Evolutionary conservation across 192 early-diverging fungal species (phyloP).

Genomic region (Linnemannia zychae): DNA sequence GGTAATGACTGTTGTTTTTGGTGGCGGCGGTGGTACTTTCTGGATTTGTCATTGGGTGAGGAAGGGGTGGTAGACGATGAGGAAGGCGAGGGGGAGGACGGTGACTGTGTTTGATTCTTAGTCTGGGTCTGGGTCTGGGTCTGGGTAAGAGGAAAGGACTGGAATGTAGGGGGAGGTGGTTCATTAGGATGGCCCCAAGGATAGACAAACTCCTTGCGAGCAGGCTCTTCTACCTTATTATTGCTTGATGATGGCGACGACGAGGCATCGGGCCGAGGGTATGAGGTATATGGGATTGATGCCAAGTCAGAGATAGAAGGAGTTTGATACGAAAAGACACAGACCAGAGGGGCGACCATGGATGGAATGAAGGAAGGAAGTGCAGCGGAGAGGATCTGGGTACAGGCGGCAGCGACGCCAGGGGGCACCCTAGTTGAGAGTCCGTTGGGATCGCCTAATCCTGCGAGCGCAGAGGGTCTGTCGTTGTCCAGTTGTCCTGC

Average conservation of each 20-base stretch:
- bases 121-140: background rate
- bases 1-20: background rate
- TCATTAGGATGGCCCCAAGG: slow-evolving; percentile 38
- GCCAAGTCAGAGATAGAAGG: background rate
- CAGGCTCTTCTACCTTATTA: background rate
- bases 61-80: background rate
- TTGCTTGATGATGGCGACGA: background rate
- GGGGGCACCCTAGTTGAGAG: slow-evolving; percentile 5
- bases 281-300: background rate
- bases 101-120: too few relatives aligned
- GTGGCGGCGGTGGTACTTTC: too few relatives aligned
- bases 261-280: background rate
- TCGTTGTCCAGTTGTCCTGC: background rate
- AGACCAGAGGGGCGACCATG: slow-evolving; percentile 41
- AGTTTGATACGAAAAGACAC: slow-evolving; percentile 35
- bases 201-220: slow-evolving; percentile 22
- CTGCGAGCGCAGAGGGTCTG: background rate
- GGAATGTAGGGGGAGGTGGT: background rate
- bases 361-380: slow-evolving; percentile 42
- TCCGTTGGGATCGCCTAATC: slow-evolving; percentile 19
- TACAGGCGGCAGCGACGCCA: slow-evolving; percentile 18
- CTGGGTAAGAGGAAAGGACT: background rate
- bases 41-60: background rate
- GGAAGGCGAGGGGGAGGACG: background rate
- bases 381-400: slow-evolving; percentile 26